Evolutionary conservation across 176 grass and related monocot genomes (phyloP), one percentile per base, ranked within the genome.

Genomic region (Dendrocalamus sinicus): DNA sequence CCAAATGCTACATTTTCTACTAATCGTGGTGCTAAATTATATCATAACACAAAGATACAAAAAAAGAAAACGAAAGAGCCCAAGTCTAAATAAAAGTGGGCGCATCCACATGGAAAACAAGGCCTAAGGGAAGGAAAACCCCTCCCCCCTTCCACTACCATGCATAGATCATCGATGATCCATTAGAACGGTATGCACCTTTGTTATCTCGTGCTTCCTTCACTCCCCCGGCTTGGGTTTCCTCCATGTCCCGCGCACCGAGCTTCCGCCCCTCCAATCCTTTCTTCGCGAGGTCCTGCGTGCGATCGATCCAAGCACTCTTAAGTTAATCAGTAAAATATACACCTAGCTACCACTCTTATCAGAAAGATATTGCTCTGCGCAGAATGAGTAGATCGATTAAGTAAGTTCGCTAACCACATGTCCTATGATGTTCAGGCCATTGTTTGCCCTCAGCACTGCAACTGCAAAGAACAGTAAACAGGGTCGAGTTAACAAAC

Each of bases 381-480:
- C 13, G 43, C 44, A 3, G 30, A 22, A 16, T 19, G 20, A 58
- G 13, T 6, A 75, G 59, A 67, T 52, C 32, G 32, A 35, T 2
- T 87, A 12, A 12, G 70, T 37, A n/a, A 20, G 8, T 12, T 32
- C 72, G 17, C 87, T 73, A 3, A 85, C 90, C 86, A 55, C 16
- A 1, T 72, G 45, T 23, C 63, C 76, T 47, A 10, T 39, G 45
- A 14, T 77, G 37, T 70, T 17, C 32, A 57, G 9, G 12, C 23
- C 57, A 62, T 52, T 17, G 51, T 26, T 62, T 15, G 61, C 12
- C 52, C 16, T 76, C 8, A 84, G 75, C 46, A 15, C 23, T 14
- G 12, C 84, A 78, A 84, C 91, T 92, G 84, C 70, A 70, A 48
- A 22, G 19, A 79, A 67, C 32, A 62, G 12, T 4, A 8, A 67